phyloP scores from a whole-genome alignment of 2,329 filamentous ascomycete species.

The Nothopassalora personata region DNA sequence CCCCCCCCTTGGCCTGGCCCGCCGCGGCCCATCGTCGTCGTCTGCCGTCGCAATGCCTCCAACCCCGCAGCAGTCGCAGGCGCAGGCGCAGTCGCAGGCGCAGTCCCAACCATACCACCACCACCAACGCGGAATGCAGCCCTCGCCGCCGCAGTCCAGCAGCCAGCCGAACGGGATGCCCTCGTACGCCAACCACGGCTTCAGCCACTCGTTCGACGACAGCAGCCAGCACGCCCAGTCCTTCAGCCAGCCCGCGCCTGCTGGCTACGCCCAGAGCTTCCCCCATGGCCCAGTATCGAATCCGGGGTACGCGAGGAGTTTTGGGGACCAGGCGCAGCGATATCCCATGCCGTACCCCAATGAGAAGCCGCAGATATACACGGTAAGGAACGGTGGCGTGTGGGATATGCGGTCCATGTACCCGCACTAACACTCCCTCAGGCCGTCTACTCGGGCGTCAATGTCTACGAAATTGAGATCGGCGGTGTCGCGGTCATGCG shows the following conservation, averaged over 20 bases:
- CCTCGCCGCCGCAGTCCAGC: conserved; percentile 15
- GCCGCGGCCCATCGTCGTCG: conserved; percentile 7
- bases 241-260: conserved; percentile 18
- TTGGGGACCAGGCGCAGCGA: conserved; percentile 26
- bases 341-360: conserved; percentile 20
- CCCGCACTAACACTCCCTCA: conserved; percentile 26
- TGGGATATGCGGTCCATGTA: not conserved
- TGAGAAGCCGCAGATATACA: conserved; percentile 47
- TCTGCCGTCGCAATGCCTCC: conserved; percentile 23
- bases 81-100: no score
- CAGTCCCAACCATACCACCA: conserved; percentile 9
- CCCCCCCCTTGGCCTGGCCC: conserved; percentile 2
- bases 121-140: conserved; percentile 19
- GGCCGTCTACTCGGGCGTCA: conserved; percentile 91
- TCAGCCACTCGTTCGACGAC: conserved; percentile 30
- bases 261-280: conserved; percentile 28
- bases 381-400: conserved; percentile 31
- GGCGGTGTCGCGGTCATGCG: conserved; percentile 93
- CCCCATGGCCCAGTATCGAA: conserved; percentile 31
- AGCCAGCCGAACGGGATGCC: conserved; percentile 20
- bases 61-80: conserved; percentile 29
- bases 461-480: conserved; percentile 98
- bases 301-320: conserved; percentile 36
- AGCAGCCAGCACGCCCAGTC: conserved; percentile 15
- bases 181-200: conserved; percentile 20